Conservation (phyloP, 78 protist genomes). For the Dictyostelium brefeldianum region DNA sequence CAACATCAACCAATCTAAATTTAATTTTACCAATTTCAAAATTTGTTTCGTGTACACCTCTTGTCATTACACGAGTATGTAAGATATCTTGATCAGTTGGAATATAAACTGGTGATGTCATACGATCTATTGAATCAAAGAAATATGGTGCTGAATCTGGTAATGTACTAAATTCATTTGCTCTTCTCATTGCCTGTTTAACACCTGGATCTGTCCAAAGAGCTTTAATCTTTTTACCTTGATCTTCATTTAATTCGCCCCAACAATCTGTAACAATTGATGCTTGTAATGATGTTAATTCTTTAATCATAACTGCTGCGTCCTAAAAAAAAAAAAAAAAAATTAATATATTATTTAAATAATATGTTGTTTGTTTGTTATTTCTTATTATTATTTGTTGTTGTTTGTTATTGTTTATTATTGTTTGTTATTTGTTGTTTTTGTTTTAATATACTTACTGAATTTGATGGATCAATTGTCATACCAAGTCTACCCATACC, state of each 20-base stretch:
- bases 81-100: constrained; percentile 90
- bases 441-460: constrained; percentile 19
- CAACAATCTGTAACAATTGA: constrained; percentile 47
- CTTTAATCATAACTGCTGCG: constrained; percentile 70
- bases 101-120: constrained; percentile 76
- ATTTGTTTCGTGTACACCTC: constrained; percentile 86
- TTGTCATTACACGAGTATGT: constrained; percentile 87
- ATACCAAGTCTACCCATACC: constrained; percentile 78
- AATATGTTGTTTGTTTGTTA: not conserved
- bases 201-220: constrained; percentile 92
- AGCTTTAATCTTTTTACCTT: constrained; percentile 63
- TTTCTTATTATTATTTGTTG: not conserved
- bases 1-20: constrained; percentile 92
- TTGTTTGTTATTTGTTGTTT: not conserved
- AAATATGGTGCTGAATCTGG: constrained; percentile 82
- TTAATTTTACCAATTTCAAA: constrained; percentile 84
- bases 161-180: constrained; percentile 85
- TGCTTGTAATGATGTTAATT: constrained; percentile 69
- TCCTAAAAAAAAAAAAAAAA: constrained; percentile 18
- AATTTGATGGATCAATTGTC: constrained; percentile 66
- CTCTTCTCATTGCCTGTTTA: constrained; percentile 83
- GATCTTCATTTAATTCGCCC: constrained; percentile 61
- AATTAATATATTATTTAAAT: not conserved
- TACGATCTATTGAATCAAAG: constrained; percentile 81
- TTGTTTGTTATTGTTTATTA: not conserved